phyloP scores from a whole-genome alignment of 768 basidiomycete species.

The button mushroom (Agaricus bisporus) region DNA sequence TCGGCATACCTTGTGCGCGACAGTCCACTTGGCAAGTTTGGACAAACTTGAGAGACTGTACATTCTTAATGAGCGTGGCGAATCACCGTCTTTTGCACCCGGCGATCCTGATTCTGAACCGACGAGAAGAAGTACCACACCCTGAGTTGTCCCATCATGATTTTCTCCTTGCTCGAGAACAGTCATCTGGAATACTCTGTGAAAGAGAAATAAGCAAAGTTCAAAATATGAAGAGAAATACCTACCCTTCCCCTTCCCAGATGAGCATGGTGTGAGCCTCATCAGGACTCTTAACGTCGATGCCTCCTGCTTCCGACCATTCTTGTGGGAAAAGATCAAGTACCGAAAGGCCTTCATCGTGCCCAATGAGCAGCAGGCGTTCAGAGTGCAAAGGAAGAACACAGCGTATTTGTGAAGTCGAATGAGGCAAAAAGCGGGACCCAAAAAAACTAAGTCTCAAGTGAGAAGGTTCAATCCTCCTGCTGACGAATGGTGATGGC shows the following conservation, averaged over 20 bases:
- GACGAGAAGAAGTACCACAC: conserved; percentile 73
- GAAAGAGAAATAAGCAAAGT: neutral
- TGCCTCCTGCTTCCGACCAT: conserved; percentile 46
- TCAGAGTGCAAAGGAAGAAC: conserved; percentile 65
- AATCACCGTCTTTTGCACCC: conserved; percentile 35
- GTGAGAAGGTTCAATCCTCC: conserved; percentile 53
- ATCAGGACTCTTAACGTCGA: conserved; percentile 53
- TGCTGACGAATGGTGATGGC: conserved; percentile 40
- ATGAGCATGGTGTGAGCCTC: conserved; percentile 64
- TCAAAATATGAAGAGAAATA: neutral
- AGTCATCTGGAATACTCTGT: conserved; percentile 78
- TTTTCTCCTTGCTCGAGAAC: conserved; percentile 64
- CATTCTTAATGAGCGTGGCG: conserved; percentile 63
- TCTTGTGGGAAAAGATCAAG: conserved; percentile 79
- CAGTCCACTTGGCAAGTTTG: conserved; percentile 70
- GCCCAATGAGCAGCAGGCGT: conserved; percentile 68
- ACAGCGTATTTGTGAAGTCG: conserved; percentile 69
- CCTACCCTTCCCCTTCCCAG: conserved; percentile 77
- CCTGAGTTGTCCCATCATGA: conserved; percentile 47
- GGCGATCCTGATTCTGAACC: conserved; percentile 49
- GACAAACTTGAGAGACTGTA: conserved; percentile 74
- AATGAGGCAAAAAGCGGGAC: conserved; percentile 79
- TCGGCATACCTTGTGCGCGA: conserved; percentile 53
- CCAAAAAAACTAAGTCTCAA: conserved; percentile 74
- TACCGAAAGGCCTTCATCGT: conserved; percentile 75